Evolutionary conservation across 441 rosid genomes (phyloP).

Genomic region (Adansonia grandidieri): DNA sequence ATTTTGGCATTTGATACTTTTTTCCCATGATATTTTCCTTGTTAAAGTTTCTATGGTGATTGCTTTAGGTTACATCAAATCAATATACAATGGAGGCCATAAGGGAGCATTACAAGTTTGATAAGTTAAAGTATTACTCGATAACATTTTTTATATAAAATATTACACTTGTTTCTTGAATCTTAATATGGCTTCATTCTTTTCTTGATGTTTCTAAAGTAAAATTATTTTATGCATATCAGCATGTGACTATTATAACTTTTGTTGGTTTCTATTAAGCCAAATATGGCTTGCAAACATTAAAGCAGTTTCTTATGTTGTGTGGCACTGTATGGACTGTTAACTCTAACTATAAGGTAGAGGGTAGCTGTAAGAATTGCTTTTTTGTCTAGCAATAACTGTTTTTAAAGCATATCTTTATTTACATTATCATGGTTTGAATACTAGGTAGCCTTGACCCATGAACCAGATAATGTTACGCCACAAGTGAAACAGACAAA

Average conservation of each 20-base stretch:
- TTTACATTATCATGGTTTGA: constrained; percentile 25
- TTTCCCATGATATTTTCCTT: constrained; percentile 6
- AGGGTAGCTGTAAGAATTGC: constrained; percentile 54
- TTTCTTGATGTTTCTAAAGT: constrained; percentile 15
- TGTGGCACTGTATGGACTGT: constrained; percentile 76
- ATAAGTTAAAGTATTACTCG: constrained; percentile 76
- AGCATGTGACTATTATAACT: constrained; percentile 19
- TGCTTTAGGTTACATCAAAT: constrained; percentile 82
- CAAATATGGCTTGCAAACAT: constrained; percentile 94
- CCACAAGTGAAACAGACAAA: constrained; percentile 83
- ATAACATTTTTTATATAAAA: constrained; percentile 42
- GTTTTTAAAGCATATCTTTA: constrained; percentile 25
- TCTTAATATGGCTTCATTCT: neutral
- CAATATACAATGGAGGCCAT: constrained; percentile 80
- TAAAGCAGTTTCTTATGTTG: constrained; percentile 71
- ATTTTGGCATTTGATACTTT: constrained; percentile 3
- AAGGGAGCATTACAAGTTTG: constrained; percentile 88
- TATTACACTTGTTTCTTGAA: constrained; percentile 19
- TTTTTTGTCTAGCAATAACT: constrained; percentile 16
- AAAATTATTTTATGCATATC: neutral
- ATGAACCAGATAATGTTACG: constrained; percentile 84
- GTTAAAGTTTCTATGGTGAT: neutral
- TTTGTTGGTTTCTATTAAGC: constrained; percentile 47
- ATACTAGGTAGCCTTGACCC: constrained; percentile 87
- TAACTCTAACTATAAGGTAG: constrained; percentile 67